These are phyloP conservation scores for Sporisorium graminicola DNA, from an alignment of 1,284 basidiomycete species.

Conservation along the genomic window DNA sequence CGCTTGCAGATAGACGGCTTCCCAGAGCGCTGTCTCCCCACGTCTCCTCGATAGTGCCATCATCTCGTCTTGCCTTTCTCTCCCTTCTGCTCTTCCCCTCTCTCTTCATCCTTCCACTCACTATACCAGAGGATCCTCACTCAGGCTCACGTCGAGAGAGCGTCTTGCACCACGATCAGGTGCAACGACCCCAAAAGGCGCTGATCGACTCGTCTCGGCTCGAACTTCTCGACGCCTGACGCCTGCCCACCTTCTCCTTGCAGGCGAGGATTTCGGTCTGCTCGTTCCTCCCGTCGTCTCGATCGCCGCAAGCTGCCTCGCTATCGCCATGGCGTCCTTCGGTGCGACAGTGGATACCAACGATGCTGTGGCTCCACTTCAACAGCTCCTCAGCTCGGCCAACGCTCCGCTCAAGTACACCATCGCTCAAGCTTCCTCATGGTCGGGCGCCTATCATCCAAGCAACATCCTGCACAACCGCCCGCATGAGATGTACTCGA, in stretches of 20 bases:
- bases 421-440: conserved; percentile 60
- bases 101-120: background rate
- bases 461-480: conserved; percentile 59
- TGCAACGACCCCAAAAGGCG: background rate
- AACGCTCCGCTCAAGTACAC: conserved; percentile 45
- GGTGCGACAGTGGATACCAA: conserved; percentile 12
- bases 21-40: background rate
- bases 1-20: background rate
- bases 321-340: conserved; percentile 11
- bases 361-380: conserved; percentile 27
- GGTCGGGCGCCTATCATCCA: conserved; percentile 63
- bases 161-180: background rate
- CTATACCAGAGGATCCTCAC: background rate
- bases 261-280: too few species aligned
- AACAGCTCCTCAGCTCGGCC: conserved; percentile 34
- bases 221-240: background rate
- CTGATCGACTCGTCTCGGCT: background rate
- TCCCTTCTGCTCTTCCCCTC: too few species aligned
- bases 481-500: conserved; percentile 56
- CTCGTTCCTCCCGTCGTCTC: too few species aligned
- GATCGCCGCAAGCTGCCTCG: too few species aligned
- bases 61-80: background rate
- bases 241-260: background rate
- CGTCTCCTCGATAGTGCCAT: too few species aligned
- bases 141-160: background rate